These are phyloP conservation scores for Grosmannia serpens DNA, from an alignment of 2,329 filamentous ascomycete genomes.

Conservation along the genomic window DNA sequence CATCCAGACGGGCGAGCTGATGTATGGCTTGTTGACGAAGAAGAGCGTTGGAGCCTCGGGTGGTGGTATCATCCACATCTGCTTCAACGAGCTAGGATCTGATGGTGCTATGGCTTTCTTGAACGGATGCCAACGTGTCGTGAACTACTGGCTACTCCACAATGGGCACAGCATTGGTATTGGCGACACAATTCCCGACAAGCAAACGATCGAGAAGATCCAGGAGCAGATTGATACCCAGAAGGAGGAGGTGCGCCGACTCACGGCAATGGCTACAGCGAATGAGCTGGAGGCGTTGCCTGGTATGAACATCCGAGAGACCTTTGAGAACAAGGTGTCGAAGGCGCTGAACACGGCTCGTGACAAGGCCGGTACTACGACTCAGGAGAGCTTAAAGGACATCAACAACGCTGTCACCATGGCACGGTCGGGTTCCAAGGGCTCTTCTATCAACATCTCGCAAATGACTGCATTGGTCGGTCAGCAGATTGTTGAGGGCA, in stretches of 20 bases:
- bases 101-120: slow-evolving; percentile 87
- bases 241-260: slow-evolving; percentile 66
- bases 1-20: slow-evolving; percentile 75
- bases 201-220: slow-evolving; percentile 71
- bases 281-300: slow-evolving; percentile 87
- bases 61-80: slow-evolving; percentile 87
- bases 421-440: slow-evolving; percentile 94
- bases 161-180: slow-evolving; percentile 97
- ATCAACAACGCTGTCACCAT: slow-evolving; percentile 95
- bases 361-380: slow-evolving; percentile 89
- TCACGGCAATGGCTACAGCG: slow-evolving; percentile 68
- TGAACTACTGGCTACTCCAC: slow-evolving; percentile 95
- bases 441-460: slow-evolving; percentile 97
- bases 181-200: slow-evolving; percentile 92
- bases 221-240: slow-evolving; percentile 69
- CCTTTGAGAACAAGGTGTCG: slow-evolving; percentile 94
- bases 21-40: slow-evolving; percentile 87
- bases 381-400: slow-evolving; percentile 86
- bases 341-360: slow-evolving; percentile 88
- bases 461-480: slow-evolving; percentile 98
- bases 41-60: slow-evolving; percentile 84
- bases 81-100: slow-evolving; percentile 88
- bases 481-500: slow-evolving; percentile 96
- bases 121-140: slow-evolving; percentile 86
- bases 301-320: slow-evolving; percentile 97